These are phyloP conservation scores for Ambrosia trifida DNA, from an alignment of 129 eudicot genomes.

Conservation along the genomic window DNA sequence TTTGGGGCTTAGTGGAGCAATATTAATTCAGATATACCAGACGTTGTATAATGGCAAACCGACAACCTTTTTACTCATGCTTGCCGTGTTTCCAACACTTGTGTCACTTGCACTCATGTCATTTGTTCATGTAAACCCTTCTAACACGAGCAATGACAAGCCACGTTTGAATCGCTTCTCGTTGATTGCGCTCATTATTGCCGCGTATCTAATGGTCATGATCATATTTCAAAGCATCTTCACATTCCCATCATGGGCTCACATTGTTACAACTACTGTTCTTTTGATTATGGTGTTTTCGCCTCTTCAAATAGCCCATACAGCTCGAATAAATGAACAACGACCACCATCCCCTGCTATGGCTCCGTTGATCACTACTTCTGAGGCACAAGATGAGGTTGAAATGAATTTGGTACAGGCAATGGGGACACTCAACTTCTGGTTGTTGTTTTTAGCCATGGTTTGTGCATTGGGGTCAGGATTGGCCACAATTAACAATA, in stretches of 20 bases:
- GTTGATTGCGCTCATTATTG: slow-evolving; percentile 44
- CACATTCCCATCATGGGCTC: slow-evolving; percentile 52
- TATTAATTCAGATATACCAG: slow-evolving; percentile 71
- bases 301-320: slow-evolving; percentile 54
- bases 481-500: slow-evolving; percentile 76
- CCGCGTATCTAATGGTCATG: slow-evolving; percentile 61
- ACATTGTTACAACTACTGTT: slow-evolving; percentile 28
- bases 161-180: slow-evolving; percentile 60
- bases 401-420: slow-evolving; percentile 66
- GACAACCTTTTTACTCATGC: slow-evolving; percentile 60
- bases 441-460: slow-evolving; percentile 78
- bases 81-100: slow-evolving; percentile 63
- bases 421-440: slow-evolving; percentile 56
- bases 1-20: slow-evolving; percentile 90
- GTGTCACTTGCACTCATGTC: slow-evolving; percentile 63
- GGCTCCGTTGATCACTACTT: slow-evolving; percentile 39
- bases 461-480: slow-evolving; percentile 94
- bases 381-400: slow-evolving; percentile 21
- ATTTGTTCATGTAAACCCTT: slow-evolving; percentile 47
- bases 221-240: slow-evolving; percentile 56
- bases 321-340: slow-evolving; percentile 42
- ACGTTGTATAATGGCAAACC: slow-evolving; percentile 56
- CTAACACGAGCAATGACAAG: slow-evolving; percentile 40
- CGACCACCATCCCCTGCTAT: background rate
- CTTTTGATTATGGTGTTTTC: slow-evolving; percentile 56